Base-by-base conservation (phyloP, 164 flowering plant species). In the Umbilicus rupestris region DNA sequence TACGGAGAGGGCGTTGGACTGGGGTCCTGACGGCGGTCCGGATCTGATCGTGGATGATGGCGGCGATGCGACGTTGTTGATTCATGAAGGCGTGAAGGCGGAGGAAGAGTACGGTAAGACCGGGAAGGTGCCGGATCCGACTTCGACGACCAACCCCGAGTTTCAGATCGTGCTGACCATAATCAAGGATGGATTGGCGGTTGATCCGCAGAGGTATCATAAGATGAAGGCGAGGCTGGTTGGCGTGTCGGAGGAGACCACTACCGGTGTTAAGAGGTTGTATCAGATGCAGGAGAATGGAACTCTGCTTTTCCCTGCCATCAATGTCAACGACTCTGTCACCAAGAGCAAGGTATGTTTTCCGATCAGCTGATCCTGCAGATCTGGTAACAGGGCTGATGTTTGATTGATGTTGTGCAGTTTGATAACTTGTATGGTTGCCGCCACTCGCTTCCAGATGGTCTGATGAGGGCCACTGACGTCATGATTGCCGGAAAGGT, bases 341-440 rank as follows among this genome's bases (percentile, higher is more conserved):
- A 87, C 92, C 74, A 87, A 87, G 86, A 87, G 92, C 87, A 87
- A 87, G 89, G 89, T 86, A 81, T 44, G 5, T n/a, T n/a, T n/a
- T n/a, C n/a, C n/a, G n/a, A n/a, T n/a, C n/a, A n/a, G n/a, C n/a
- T n/a, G n/a, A n/a, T n/a, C n/a, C n/a, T n/a, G n/a, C n/a, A n/a
- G n/a, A n/a, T n/a, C n/a, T n/a, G n/a, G n/a, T n/a, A n/a, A n/a
- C n/a, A n/a, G n/a, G n/a, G n/a, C n/a, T 15, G 19, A n/a, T 3
- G 22, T 19, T 47, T 47, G 19, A 47, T n/a, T 47, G 52, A n/a
- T 47, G 19, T 22, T 7, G 4, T 52, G 16, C 85, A 86, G 89
- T 86, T 86, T 57, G 92, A 86, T 55, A 86, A 86, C 79, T 78
- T 86, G 80, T 86, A 86, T 52, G 92, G 92, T 60, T 86, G 92